Evolutionary conservation across 2,329 filamentous ascomycete species (phyloP).

Genomic region (Sordariomycetes sp.): DNA sequence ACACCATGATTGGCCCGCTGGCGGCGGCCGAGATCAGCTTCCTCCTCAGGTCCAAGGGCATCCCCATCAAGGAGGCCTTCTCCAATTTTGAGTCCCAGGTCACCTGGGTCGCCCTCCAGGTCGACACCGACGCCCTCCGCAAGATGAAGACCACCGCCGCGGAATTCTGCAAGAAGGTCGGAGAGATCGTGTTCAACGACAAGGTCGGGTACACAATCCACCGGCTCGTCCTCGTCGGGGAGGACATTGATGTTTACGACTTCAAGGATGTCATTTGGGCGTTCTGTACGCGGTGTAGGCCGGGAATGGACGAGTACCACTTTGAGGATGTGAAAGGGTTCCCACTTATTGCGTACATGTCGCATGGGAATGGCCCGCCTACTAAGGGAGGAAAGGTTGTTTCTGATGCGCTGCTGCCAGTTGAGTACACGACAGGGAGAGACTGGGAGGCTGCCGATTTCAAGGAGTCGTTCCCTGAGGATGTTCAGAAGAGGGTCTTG

Average conservation of each 20-base stretch:
- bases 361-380: constrained; percentile 20
- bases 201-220: constrained; percentile 29
- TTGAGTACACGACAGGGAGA: constrained; percentile 23
- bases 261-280: constrained; percentile 34
- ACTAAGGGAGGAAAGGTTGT: constrained; percentile 29
- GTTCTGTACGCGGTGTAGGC: constrained; percentile 31
- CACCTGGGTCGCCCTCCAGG: constrained; percentile 36
- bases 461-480: constrained; percentile 20
- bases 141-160: constrained; percentile 33
- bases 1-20: constrained; percentile 24
- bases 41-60: constrained; percentile 17
- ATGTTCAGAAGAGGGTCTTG: constrained; percentile 21
- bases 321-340: constrained; percentile 29
- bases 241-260: constrained; percentile 33
- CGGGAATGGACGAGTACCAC: constrained; percentile 25
- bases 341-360: constrained; percentile 31
- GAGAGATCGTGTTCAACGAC: constrained; percentile 25
- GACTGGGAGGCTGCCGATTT: constrained; percentile 18
- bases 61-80: constrained; percentile 29
- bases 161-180: constrained; percentile 24
- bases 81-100: constrained; percentile 30
- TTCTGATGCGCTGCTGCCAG: constrained; percentile 25
- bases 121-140: constrained; percentile 42
- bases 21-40: constrained; percentile 26
- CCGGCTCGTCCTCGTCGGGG: constrained; percentile 28